phyloP scores from a whole-genome alignment of 2,329 filamentous ascomycete genomes.

The Hypoxylon sp. region DNA sequence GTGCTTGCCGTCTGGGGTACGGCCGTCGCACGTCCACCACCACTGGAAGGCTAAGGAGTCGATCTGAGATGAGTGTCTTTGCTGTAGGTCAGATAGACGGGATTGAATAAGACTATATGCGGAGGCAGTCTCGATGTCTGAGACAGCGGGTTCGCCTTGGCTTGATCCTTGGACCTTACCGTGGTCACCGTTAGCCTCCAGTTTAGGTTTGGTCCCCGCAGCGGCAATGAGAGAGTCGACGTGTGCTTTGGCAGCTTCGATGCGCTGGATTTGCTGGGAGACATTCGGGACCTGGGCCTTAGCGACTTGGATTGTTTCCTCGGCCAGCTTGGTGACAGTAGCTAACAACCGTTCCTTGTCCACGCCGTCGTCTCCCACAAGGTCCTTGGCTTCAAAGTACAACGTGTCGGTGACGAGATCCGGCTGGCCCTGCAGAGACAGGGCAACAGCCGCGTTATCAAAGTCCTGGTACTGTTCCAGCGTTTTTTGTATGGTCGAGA shows the following conservation, averaged over 20 bases:
- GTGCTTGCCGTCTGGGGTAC: conserved; percentile 1
- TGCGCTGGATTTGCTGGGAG: conserved; percentile 37
- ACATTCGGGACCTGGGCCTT: conserved; percentile 30
- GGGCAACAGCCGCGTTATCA: conserved; percentile 1
- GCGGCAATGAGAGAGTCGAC: conserved; percentile 33
- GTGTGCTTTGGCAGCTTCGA: conserved; percentile 38
- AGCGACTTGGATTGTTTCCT: conserved; percentile 10
- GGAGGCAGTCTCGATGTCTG: neutral
- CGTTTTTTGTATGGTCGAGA: conserved; percentile 16
- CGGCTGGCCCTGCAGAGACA: neutral
- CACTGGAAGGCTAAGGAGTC: neutral
- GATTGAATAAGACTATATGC: neutral
- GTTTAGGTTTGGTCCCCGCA: neutral
- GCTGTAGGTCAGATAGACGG: neutral
- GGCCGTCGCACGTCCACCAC: conserved; percentile 7
- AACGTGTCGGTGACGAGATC: conserved; percentile 12
- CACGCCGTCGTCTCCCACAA: neutral
- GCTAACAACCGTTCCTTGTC: conserved; percentile 2
- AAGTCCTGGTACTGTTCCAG: conserved; percentile 20
- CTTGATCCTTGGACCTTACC: neutral
- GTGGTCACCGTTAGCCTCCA: neutral
- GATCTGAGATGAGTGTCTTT: conserved; percentile 1
- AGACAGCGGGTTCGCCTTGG: neutral
- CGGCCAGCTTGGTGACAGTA: conserved; percentile 1
- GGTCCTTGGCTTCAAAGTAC: conserved; percentile 1